Base-by-base conservation (phyloP, 805 yeast species). In the Grigorovia transvaalensis region DNA sequence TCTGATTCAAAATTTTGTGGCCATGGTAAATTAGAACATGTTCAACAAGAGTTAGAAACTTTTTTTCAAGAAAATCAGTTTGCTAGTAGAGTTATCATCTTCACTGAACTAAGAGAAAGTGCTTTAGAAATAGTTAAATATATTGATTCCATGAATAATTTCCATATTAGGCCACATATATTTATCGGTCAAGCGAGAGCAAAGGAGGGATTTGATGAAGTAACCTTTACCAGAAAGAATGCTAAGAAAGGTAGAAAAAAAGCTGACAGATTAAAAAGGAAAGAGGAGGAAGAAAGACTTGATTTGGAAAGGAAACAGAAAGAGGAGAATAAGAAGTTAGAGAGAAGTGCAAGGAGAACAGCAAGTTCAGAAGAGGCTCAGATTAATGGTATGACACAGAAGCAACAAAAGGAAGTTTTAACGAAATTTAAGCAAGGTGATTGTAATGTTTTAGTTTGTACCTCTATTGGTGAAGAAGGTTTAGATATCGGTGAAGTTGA, bases 401-500 rank as follows among this genome's bases (percentile, higher is more conserved):
- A 85, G 59, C 75, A 79, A 45, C 99, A 93, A 61, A 88, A 88
- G 58, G 84, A 82, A 51, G 76, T 88, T 11, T 83, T 93, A 30
- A 76, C 76, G 33, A 74, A 82, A 52, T 93, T 93, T 69, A 86
- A 84, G 59, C 61, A 67, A 0, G 96, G 96, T 8, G 73, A 68
- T 1, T 79, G 79, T 60, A 95, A 93, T 62, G 81, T 88, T 9
- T 70, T 93, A 19, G 96, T 93, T 6, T 96, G 98, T 4, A 93
- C 99, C 0, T 89, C 96, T 0, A 91, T 93, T 63, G 99, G 98
- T 47, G 99, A 93, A 66, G 99, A 93, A 73, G 99, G 99, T 46
- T 75, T 93, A 57, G 99, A 93, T 72, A 95, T 93, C 57, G 99
- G 99, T 35, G 97, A 95, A 65, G 99, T 93, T 50, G 99, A 93